These are phyloP conservation scores for Acacia pycnantha DNA, from an alignment of 331 rosid genomes.

Conservation along the genomic window DNA sequence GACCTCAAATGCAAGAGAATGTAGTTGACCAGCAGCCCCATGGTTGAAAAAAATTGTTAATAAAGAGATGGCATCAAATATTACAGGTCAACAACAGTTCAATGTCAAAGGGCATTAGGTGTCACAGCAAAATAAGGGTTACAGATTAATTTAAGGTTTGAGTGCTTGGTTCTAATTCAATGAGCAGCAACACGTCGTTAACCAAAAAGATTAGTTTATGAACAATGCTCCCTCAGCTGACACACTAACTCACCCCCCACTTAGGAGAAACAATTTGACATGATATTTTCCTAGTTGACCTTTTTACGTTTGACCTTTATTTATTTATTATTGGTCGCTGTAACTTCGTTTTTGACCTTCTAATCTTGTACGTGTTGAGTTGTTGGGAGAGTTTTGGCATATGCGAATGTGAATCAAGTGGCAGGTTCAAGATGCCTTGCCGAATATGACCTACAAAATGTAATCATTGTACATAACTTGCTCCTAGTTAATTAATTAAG, in stretches of 20 bases:
- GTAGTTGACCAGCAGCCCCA: conserved; percentile 17
- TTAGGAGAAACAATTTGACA: conserved; percentile 29
- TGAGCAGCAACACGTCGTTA: conserved; percentile 35
- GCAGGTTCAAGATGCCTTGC: conserved; percentile 31
- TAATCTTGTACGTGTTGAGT: conserved; percentile 26
- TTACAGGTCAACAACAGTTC: neutral
- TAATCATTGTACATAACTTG: conserved; percentile 14
- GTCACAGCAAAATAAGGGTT: conserved; percentile 41
- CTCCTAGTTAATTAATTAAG: neutral
- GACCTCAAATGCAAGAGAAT: neutral
- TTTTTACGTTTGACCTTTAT: conserved; percentile 9
- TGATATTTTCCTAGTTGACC: conserved; percentile 39
- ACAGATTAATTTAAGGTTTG: conserved; percentile 18
- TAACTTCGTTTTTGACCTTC: conserved; percentile 42
- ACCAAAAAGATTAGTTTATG: conserved; percentile 1
- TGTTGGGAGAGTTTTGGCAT: conserved; percentile 5
- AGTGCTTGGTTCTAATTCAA: conserved; percentile 50
- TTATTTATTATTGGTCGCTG: neutral
- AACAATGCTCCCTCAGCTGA: conserved; percentile 50
- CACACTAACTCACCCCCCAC: conserved; percentile 42
- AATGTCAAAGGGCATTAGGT: conserved; percentile 54
- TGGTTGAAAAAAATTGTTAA: neutral
- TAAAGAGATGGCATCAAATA: neutral
- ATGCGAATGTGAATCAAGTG: conserved; percentile 36
- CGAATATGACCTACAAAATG: conserved; percentile 21